A percentile compares a stretch with the other conserved stretches of the same genome.
These are phyloP conservation scores for Brettanomyces custersianus DNA, from an alignment of 805 yeast species.

Conservation along the genomic window DNA sequence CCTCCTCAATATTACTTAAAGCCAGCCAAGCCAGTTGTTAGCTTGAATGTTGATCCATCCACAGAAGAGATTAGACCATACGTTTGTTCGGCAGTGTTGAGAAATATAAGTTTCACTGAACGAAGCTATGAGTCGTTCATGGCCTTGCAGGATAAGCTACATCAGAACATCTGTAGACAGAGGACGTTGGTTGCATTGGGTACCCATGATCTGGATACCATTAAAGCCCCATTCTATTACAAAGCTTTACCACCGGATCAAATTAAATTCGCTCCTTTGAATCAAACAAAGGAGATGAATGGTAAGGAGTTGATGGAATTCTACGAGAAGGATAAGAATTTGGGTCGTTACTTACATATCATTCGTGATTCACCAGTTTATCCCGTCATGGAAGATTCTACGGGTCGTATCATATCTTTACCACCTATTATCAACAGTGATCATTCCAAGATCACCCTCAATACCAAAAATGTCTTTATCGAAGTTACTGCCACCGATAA, in stretches of 20 bases:
- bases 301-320: conserved; percentile 81
- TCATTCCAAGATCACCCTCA: conserved; percentile 75
- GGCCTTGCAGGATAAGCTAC: conserved; percentile 91
- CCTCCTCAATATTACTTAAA: conserved; percentile 62
- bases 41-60: conserved; percentile 67
- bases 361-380: conserved; percentile 81
- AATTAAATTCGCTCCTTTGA: conserved; percentile 65
- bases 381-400: conserved; percentile 81
- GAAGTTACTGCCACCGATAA: conserved; percentile 93
- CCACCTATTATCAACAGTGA: conserved; percentile 97
- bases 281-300: conserved; percentile 58
- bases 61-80: conserved; percentile 77
- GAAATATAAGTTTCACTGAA: conserved; percentile 73
- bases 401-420: conserved; percentile 73
- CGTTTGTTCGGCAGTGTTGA: conserved; percentile 90
- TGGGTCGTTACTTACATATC: conserved; percentile 82
- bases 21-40: conserved; percentile 50
- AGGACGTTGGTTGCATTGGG: conserved; percentile 98
- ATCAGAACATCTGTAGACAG: conserved; percentile 91
- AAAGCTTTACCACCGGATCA: conserved; percentile 76
- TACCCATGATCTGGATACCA: conserved; percentile 85
- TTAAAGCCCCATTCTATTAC: conserved; percentile 71
- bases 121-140: conserved; percentile 91
- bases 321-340: conserved; percentile 82
- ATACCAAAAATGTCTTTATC: conserved; percentile 82